Base-by-base conservation (phyloP, 2,329 filamentous ascomycete species). In the Alternaria longipes region DNA sequence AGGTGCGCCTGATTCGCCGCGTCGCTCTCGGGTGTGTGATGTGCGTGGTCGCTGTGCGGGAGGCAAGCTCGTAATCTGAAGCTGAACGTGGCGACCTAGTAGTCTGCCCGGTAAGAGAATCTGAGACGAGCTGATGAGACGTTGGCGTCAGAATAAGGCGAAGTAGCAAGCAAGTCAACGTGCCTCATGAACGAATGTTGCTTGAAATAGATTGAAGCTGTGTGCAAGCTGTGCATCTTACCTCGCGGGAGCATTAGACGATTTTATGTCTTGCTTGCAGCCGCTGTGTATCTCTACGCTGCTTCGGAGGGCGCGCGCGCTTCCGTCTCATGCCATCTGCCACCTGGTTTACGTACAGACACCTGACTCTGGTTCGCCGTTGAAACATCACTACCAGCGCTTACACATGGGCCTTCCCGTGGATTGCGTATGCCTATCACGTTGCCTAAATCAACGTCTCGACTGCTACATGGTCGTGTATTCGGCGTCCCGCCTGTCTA, bases 241-340 rank as follows among this genome's bases (percentile, higher is more conserved):
- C 65, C 70, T 72, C 65, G 69, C 68, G 69, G 69, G 70, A 68
- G 65, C 56, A 53, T 51, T 62, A 65, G 58, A 52, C 53, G 69
- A 72, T 67, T 76, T 75, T 78, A 77, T 78, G 69, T 71, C 68
- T 65, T 69, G 70, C 61, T 63, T 68, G 69, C 73, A 79, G 65
- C 74, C 75, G 75, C 75, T 76, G 73, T 70, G 57, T 65, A 66
- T 69, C 66, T 59, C 68, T 70, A 64, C 66, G 64, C 60, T 70
- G 70, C 68, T 54, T 63, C 44, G 32, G 58, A 63, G 60, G 70
- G 71, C 71, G 76, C 76, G 76, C 76, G 76, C 76, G 76, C 75
- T 77, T 77, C 72, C 74, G 69, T 56, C 67, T 66, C 64, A 66
- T 72, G 62, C 66, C 66, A 51, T 63, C 66, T 67, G 56, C 68